phyloP scores from a whole-genome alignment of 768 basidiomycete genomes.

The Coprinopsis cinerea region DNA sequence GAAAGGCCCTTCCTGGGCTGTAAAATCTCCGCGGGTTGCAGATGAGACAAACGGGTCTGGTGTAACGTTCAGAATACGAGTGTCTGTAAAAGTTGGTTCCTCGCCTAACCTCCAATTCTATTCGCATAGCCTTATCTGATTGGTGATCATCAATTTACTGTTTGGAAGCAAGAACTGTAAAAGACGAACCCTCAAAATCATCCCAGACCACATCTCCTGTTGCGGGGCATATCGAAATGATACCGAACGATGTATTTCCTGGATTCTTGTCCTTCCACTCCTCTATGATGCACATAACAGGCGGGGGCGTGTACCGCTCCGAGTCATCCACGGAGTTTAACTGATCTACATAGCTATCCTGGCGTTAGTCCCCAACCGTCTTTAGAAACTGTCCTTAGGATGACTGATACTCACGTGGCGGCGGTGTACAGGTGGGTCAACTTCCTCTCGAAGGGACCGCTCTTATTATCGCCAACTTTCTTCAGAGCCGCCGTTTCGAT shows the following conservation, averaged over 20 bases:
- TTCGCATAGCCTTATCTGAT: constrained; percentile 74
- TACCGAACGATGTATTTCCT: constrained; percentile 47
- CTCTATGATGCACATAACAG: constrained; percentile 70
- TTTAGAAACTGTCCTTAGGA: neutral
- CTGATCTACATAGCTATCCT: constrained; percentile 72
- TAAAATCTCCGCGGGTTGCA: constrained; percentile 77
- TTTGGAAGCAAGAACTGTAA: neutral
- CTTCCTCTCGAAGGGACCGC: constrained; percentile 65
- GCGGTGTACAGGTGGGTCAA: constrained; percentile 80
- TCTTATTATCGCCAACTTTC: constrained; percentile 71
- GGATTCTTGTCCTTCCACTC: constrained; percentile 33
- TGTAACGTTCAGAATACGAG: too few species aligned
- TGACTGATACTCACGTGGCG: constrained; percentile 61
- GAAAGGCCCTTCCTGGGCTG: constrained; percentile 56
- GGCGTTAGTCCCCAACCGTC: neutral
- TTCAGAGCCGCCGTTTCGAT: constrained; percentile 87
- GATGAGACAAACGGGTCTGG: constrained; percentile 89
- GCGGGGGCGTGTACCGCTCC: constrained; percentile 53
- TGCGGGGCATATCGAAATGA: constrained; percentile 76
- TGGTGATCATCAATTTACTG: constrained; percentile 5
- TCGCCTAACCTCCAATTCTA: constrained; percentile 71
- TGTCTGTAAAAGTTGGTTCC: too few species aligned
- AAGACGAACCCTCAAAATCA: constrained; percentile 64
- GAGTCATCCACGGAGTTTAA: constrained; percentile 62
- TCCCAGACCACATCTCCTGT: constrained; percentile 96